Evolutionary conservation across 1,139 yeast species (phyloP).

Genomic region (Taiozyma onychis): DNA sequence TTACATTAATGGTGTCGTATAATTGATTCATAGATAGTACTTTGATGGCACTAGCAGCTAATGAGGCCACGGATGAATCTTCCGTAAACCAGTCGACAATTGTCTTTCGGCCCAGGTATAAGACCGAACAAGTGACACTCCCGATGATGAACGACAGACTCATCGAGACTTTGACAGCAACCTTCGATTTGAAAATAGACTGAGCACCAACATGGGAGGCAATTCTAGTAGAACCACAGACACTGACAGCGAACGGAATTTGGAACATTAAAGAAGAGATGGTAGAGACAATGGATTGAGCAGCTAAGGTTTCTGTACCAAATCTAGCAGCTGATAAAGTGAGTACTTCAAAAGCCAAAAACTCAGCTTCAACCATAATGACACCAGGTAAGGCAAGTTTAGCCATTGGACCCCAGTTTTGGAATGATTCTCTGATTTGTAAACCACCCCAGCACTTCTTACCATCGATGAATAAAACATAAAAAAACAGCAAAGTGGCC

Average conservation of each 20-base stretch:
- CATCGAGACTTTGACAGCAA: constrained; percentile 27
- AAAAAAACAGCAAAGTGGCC: constrained; percentile 28
- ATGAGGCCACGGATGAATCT: constrained; percentile 35
- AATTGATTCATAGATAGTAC: constrained; percentile 56
- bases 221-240: constrained; percentile 36
- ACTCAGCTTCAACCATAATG: constrained; percentile 39
- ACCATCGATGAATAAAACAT: constrained; percentile 35
- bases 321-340: constrained; percentile 35
- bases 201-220: constrained; percentile 35
- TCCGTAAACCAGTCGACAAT: constrained; percentile 26
- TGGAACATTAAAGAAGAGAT: constrained; percentile 35
- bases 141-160: constrained; percentile 26
- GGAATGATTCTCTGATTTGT: constrained; percentile 25
- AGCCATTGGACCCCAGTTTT: constrained; percentile 32
- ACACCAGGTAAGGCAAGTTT: constrained; percentile 37
- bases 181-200: constrained; percentile 24
- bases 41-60: constrained; percentile 46
- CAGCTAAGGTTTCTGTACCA: constrained; percentile 37
- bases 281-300: constrained; percentile 37
- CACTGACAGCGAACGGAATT: constrained; percentile 36
- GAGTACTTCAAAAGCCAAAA: constrained; percentile 37
- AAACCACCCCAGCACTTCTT: constrained; percentile 36
- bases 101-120: constrained; percentile 24
- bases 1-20: constrained; percentile 48
- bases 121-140: constrained; percentile 25